Conservation (phyloP, 352 stramenopile species). For the Phytopythium sindhum region DNA sequence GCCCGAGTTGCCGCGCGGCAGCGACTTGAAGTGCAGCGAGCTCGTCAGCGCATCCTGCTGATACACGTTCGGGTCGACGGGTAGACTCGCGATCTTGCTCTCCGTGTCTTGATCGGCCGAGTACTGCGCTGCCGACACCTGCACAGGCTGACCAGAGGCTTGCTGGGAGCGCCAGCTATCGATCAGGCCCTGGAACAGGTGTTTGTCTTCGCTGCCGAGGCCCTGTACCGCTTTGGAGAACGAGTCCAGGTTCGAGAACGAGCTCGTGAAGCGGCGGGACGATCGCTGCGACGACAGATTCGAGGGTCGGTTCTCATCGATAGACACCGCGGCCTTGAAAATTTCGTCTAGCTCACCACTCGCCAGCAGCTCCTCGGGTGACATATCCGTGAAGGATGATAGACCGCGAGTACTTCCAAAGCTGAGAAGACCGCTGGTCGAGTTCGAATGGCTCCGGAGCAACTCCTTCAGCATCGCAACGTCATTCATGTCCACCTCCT, state of each 20-base stretch:
- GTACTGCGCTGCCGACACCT: constrained; percentile 12
- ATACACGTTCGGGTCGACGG: constrained; percentile 39
- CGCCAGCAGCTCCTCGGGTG: constrained; percentile 66
- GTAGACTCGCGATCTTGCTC: constrained; percentile 28
- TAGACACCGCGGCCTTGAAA: constrained; percentile 60
- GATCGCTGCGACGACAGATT: constrained; percentile 21
- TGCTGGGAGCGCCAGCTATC: constrained; percentile 41
- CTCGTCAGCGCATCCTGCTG: constrained; percentile 27
- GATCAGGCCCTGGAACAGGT: constrained; percentile 68
- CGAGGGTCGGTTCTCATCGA: constrained; percentile 42
- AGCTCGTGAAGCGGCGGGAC: constrained; percentile 48
- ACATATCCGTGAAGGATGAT: constrained; percentile 69
- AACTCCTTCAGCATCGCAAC: constrained; percentile 68
- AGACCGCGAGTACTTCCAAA: constrained; percentile 51
- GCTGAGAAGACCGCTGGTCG: constrained; percentile 41
- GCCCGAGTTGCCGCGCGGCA: constrained; percentile 30
- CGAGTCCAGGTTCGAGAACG: constrained; percentile 51
- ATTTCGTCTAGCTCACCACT: constrained; percentile 83
- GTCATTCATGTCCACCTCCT: constrained; percentile 59
- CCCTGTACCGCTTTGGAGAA: constrained; percentile 53
- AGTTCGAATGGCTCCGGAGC: constrained; percentile 58
- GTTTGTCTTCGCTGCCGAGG: constrained; percentile 57
- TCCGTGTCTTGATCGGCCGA: constrained; percentile 8
- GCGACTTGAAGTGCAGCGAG: constrained; percentile 31
- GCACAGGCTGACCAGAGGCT: constrained; percentile 12